phyloP scores from a whole-genome alignment of 495 filamentous ascomycete genomes.

The Evansstolkia leycettana region DNA sequence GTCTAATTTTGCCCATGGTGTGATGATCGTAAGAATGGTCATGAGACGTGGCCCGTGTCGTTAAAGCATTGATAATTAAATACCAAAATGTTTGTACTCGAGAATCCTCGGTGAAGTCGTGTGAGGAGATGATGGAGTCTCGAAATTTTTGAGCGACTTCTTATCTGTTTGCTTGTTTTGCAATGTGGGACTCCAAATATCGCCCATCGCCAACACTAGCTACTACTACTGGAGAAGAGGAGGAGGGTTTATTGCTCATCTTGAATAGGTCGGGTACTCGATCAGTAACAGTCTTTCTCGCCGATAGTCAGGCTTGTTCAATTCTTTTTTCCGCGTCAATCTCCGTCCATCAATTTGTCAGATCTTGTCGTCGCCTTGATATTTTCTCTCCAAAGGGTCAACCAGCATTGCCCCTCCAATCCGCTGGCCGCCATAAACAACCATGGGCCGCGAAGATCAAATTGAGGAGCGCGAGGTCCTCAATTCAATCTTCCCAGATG shows the following conservation, averaged over 20 bases:
- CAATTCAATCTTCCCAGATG: conserved; percentile 95
- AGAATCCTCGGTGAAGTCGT: not conserved
- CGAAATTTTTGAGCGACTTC: conserved; percentile 22
- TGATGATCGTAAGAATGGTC: not conserved
- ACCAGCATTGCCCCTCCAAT: conserved; percentile 20
- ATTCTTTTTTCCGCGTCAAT: conserved; percentile 1
- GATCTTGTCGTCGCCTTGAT: too few relatives aligned
- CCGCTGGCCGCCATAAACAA: conserved; percentile 23
- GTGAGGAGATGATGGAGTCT: not conserved
- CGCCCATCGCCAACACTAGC: not conserved
- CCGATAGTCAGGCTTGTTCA: too few relatives aligned
- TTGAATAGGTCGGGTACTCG: not conserved
- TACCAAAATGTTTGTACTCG: too few relatives aligned
- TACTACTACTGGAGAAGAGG: not conserved
- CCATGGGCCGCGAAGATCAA: conserved; percentile 91
- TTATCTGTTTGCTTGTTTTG: conserved; percentile 37
- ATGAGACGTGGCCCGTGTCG: not conserved
- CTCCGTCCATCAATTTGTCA: too few relatives aligned
- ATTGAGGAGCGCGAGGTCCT: conserved; percentile 93
- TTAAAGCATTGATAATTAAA: not conserved
- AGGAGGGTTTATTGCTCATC: not conserved
- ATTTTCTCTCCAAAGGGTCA: too few relatives aligned
- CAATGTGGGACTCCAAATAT: conserved; percentile 26
- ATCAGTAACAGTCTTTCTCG: not conserved
- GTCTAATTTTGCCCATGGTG: conserved; percentile 36